Evolutionary conservation across 495 filamentous ascomycete species (phyloP).

Genomic region (Aspergillus olivimuriae): DNA sequence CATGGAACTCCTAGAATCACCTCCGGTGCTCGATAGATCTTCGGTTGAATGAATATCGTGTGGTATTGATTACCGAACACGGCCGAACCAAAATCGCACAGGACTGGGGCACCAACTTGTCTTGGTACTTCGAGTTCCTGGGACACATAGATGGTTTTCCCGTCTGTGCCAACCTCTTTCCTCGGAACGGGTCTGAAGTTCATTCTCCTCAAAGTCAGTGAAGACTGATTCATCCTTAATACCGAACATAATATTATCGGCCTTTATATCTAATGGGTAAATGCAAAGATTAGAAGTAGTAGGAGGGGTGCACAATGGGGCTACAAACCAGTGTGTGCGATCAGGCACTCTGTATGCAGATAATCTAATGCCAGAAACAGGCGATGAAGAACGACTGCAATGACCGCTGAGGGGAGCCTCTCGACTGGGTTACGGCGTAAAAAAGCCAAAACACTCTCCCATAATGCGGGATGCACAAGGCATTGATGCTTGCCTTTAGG

Average conservation of each 20-base stretch:
- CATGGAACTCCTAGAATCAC: conserved; percentile 34
- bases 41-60: conserved; percentile 23
- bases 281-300: background rate
- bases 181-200: conserved; percentile 24
- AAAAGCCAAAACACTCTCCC: conserved; percentile 33
- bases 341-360: conserved; percentile 41
- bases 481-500: conserved; percentile 34
- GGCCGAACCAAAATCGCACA: conserved; percentile 29
- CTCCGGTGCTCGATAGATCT: conserved; percentile 37
- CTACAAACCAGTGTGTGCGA: conserved; percentile 32
- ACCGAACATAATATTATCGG: conserved; percentile 33
- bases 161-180: conserved; percentile 20
- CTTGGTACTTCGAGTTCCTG: conserved; percentile 16
- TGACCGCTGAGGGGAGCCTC: conserved; percentile 14
- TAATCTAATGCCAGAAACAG: conserved; percentile 38
- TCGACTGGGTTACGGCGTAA: conserved; percentile 23
- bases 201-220: conserved; percentile 17
- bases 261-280: conserved; percentile 27
- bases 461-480: conserved; percentile 35
- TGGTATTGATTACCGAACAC: conserved; percentile 8
- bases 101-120: conserved; percentile 13
- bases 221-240: conserved; percentile 30
- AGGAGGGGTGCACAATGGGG: background rate
- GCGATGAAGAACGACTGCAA: conserved; percentile 22
- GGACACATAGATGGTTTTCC: conserved; percentile 24